Evolutionary conservation across 192 early-diverging fungal species (phyloP).

Genomic region (Paraglomus occultum): DNA sequence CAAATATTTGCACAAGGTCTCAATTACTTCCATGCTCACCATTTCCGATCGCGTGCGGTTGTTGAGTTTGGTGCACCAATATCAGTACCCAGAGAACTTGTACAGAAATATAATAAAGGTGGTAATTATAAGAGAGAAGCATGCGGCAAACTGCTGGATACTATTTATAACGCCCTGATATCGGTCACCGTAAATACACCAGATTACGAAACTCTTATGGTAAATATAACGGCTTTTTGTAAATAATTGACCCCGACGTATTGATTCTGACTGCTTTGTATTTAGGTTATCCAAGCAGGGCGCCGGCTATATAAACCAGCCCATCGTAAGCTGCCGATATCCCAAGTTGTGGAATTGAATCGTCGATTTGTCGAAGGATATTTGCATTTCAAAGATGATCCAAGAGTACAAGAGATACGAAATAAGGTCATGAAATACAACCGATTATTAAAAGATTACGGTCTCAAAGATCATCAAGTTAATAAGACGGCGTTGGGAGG

Average conservation of each 20-base stretch:
- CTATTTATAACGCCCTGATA: constrained; percentile 75
- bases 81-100: constrained; percentile 69
- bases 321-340: constrained; percentile 80
- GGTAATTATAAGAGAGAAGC: constrained; percentile 83
- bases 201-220: constrained; percentile 92
- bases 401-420: constrained; percentile 75
- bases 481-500: constrained; percentile 71
- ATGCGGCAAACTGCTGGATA: constrained; percentile 74
- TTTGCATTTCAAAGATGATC: constrained; percentile 76
- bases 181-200: constrained; percentile 90
- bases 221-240: constrained; percentile 21
- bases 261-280: not conserved
- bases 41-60: constrained; percentile 96
- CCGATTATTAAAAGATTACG: constrained; percentile 85
- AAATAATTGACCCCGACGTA: not conserved
- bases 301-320: constrained; percentile 88
- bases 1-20: constrained; percentile 46
- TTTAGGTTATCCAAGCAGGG: constrained; percentile 86
- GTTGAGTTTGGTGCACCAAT: constrained; percentile 96
- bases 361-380: constrained; percentile 87
- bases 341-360: constrained; percentile 85
- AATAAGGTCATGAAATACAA: constrained; percentile 83
- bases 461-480: constrained; percentile 96
- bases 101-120: constrained; percentile 81
- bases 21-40: constrained; percentile 94